These are phyloP conservation scores for Phytophthora ramorum DNA, from an alignment of 352 stramenopile species.

Conservation along the genomic window DNA sequence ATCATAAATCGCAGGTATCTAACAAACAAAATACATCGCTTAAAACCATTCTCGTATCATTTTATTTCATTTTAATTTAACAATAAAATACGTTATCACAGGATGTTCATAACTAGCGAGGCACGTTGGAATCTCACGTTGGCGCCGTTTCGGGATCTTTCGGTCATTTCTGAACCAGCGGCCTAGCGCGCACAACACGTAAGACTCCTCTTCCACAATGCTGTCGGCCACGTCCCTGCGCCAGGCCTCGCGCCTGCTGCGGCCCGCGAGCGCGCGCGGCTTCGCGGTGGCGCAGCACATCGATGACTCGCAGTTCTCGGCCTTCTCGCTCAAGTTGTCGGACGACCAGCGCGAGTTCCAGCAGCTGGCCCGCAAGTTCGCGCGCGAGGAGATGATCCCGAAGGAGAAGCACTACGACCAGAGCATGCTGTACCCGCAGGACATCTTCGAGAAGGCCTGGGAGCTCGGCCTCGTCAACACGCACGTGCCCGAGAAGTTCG, in stretches of 20 bases:
- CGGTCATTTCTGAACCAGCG: constrained; percentile 21
- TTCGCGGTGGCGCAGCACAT: constrained; percentile 55
- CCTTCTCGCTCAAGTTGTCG: constrained; percentile 85
- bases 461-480: constrained; percentile 90
- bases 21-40: too few species aligned
- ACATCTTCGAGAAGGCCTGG: constrained; percentile 91
- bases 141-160: constrained; percentile 2
- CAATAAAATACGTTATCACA: too few species aligned
- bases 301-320: constrained; percentile 56
- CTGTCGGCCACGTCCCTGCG: constrained; percentile 25
- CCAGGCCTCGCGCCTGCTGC: constrained; percentile 19
- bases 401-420: constrained; percentile 85
- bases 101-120: not conserved
- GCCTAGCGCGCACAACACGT: not conserved
- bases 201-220: not conserved
- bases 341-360: constrained; percentile 91
- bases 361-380: constrained; percentile 87
- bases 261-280: constrained; percentile 27
- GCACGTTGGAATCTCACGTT: constrained; percentile 15
- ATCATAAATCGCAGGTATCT: not conserved
- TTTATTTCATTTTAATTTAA: too few species aligned
- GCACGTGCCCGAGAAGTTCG: constrained; percentile 88
- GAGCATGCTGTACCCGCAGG: constrained; percentile 87
- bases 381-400: constrained; percentile 91
- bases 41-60: too few species aligned